Conservation (phyloP, 2,329 filamentous ascomycete species). For the Samsoniella hepiali region DNA sequence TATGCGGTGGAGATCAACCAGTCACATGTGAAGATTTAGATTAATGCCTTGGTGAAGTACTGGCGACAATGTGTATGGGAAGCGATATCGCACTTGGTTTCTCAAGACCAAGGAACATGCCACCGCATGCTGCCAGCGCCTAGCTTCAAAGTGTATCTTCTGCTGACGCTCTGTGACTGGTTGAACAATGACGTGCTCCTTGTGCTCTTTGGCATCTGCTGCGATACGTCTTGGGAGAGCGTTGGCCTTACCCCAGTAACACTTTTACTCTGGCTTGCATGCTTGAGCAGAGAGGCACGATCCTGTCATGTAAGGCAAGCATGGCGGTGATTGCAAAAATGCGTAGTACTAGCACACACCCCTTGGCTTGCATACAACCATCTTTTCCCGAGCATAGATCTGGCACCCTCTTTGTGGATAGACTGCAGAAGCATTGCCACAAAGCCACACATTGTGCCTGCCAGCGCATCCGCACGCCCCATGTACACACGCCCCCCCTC, state of each 20-base stretch:
- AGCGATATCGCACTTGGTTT: neutral
- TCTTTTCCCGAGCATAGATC: neutral
- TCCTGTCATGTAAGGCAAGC: constrained; percentile 11
- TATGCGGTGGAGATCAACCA: neutral
- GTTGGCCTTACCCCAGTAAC: neutral
- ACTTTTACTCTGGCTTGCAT: neutral
- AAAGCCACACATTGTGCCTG: constrained; percentile 12
- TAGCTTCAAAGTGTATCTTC: neutral
- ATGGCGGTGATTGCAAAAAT: neutral
- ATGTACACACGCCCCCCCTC: neutral
- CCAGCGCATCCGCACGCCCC: neutral
- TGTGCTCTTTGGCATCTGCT: neutral
- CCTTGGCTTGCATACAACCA: constrained; percentile 2
- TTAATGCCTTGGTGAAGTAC: neutral
- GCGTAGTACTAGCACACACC: neutral
- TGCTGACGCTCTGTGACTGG: neutral
- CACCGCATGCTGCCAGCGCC: neutral
- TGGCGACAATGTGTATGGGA: neutral
- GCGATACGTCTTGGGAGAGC: neutral
- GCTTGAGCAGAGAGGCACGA: neutral
- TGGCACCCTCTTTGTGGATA: constrained; percentile 2
- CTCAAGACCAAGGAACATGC: neutral
- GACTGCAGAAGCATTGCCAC: constrained; percentile 1
- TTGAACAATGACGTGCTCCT: constrained; percentile 5
- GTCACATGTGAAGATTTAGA: constrained; percentile 6